Percentiles rank a stretch among this genome's conserved stretches.
These are phyloP conservation scores for Corchorus olitorius DNA, from an alignment of 345 rosid genomes.

Conservation along the genomic window DNA sequence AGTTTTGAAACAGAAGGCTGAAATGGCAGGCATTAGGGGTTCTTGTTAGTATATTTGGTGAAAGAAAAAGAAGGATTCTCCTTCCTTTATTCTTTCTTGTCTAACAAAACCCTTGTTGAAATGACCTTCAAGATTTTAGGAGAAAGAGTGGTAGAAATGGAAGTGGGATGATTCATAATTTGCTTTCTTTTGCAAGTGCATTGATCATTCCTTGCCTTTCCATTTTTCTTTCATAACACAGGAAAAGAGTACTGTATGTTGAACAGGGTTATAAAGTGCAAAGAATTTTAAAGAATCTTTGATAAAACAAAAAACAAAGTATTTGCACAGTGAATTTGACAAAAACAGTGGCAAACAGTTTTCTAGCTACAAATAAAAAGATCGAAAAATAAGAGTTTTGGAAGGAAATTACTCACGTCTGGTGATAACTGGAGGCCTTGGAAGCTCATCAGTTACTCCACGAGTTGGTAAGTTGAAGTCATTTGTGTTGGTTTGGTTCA, in stretches of 20 bases:
- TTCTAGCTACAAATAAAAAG: not conserved
- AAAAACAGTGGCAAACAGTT: not conserved
- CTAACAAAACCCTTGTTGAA: not conserved
- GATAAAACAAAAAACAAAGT: not conserved
- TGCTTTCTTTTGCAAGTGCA: conserved; percentile 7
- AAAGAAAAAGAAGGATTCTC: conserved; percentile 18
- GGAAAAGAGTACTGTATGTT: not conserved
- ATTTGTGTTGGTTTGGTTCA: conserved; percentile 39
- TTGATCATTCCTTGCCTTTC: conserved; percentile 5
- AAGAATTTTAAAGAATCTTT: not conserved
- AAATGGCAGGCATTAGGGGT: conserved; percentile 22
- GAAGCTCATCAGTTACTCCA: conserved; percentile 42
- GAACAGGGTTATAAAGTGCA: not conserved
- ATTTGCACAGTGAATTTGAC: conserved; percentile 2
- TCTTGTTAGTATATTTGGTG: conserved; percentile 1
- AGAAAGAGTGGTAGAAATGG: not conserved
- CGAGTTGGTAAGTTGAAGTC: conserved; percentile 31
- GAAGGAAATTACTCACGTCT: conserved; percentile 45
- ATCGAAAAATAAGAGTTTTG: not conserved
- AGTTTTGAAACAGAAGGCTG: not conserved
- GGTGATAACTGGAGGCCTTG: conserved; percentile 49
- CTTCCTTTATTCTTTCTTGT: not conserved
- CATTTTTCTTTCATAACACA: not conserved
- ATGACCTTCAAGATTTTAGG: not conserved
- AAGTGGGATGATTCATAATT: conserved; percentile 15